phyloP scores from a whole-genome alignment of 371 early-diverging fungal genomes.

The Lichtheimia ramosa region DNA sequence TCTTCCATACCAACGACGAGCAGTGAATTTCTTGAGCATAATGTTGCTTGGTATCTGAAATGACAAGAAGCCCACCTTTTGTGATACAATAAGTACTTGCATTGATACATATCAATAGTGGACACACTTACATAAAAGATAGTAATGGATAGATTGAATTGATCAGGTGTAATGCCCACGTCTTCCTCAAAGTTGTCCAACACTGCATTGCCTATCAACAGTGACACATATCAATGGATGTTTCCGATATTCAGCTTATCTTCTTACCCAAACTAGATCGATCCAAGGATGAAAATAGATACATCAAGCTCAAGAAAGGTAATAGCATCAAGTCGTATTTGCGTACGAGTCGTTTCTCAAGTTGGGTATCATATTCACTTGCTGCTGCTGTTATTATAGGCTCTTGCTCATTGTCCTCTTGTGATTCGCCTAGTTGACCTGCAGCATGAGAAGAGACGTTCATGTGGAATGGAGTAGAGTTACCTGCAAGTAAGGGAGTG shows the following conservation, averaged over 20 bases:
- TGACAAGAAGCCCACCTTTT: conserved; percentile 40
- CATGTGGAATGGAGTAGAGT: neutral
- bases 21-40: conserved; percentile 38
- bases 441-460: neutral
- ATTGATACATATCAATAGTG: neutral
- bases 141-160: conserved; percentile 47
- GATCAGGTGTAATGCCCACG: conserved; percentile 43
- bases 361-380: neutral
- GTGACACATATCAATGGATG: neutral
- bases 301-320: conserved; percentile 53
- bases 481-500: neutral
- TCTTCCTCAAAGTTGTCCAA: conserved; percentile 51
- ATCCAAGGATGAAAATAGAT: conserved; percentile 52
- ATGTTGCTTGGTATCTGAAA: conserved; percentile 54
- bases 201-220: conserved; percentile 42
- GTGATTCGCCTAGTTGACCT: too few species aligned
- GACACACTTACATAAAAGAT: conserved; percentile 39
- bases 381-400: neutral
- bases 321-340: conserved; percentile 48
- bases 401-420: neutral
- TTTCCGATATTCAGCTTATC: neutral
- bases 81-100: neutral
- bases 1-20: conserved; percentile 37
- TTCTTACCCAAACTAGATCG: conserved; percentile 46
- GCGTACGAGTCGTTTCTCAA: conserved; percentile 26